A percentile compares a stretch with the other conserved stretches of the same genome.
Evolutionary conservation across 2,329 filamentous ascomycete genomes (phyloP).

Genomic region (Cordyceps cicadae): DNA sequence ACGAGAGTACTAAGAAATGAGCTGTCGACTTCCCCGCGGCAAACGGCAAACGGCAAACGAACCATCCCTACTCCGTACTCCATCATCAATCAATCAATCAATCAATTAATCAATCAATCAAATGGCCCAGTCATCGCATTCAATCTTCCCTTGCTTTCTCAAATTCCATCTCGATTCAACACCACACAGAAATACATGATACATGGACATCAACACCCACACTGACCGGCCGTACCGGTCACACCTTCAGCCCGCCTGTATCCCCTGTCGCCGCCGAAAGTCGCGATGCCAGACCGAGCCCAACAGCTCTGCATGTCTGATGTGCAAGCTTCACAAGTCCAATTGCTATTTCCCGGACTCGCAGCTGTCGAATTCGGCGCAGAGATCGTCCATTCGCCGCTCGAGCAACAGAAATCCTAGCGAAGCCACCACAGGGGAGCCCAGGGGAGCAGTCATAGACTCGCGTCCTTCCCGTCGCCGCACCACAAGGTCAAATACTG

Average conservation of each 20-base stretch:
- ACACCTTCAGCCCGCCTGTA: constrained; percentile 52
- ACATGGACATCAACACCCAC: background rate
- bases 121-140: too few relatives aligned
- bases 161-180: too few relatives aligned
- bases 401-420: background rate
- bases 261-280: constrained; percentile 52
- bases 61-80: too few relatives aligned
- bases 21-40: too few relatives aligned
- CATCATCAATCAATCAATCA: too few relatives aligned
- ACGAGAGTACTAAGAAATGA: too few relatives aligned
- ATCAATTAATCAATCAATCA: too few relatives aligned
- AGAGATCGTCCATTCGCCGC: background rate
- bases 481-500: background rate
- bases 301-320: constrained; percentile 42
- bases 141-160: too few relatives aligned
- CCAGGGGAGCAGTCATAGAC: background rate
- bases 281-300: constrained; percentile 52
- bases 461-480: background rate
- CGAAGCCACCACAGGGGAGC: background rate
- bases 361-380: background rate
- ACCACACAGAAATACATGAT: background rate
- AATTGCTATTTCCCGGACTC: constrained; percentile 45
- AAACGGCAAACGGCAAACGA: too few relatives aligned
- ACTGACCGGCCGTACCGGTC: constrained; percentile 47
- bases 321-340: constrained; percentile 50